A percentile compares a stretch with the other conserved stretches of the same genome.
These are phyloP conservation scores for Fusarium begoniae DNA, from an alignment of 2,329 filamentous ascomycete genomes.

Conservation along the genomic window DNA sequence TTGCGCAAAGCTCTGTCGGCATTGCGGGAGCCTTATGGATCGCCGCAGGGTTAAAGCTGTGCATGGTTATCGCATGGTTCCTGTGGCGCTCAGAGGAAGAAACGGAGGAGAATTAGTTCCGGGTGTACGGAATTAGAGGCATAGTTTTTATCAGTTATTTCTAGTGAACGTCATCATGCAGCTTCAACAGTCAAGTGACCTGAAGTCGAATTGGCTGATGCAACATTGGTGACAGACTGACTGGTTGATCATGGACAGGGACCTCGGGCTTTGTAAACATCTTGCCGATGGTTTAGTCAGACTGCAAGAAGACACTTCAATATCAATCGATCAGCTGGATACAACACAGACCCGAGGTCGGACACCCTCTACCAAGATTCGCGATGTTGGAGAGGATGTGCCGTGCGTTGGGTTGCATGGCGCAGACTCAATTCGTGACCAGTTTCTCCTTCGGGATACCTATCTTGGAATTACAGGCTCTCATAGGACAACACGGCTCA, in stretches of 20 bases:
- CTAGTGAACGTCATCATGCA: slow-evolving; percentile 6
- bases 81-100: slow-evolving; percentile 64
- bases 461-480: slow-evolving; percentile 11
- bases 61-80: slow-evolving; percentile 67
- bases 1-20: slow-evolving; percentile 57
- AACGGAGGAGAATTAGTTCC: slow-evolving; percentile 5
- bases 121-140: neutral
- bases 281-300: neutral
- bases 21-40: slow-evolving; percentile 67
- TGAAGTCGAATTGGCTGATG: slow-evolving; percentile 19
- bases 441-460: slow-evolving; percentile 28
- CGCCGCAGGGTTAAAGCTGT: slow-evolving; percentile 64
- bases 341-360: slow-evolving; percentile 20
- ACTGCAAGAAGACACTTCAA: neutral
- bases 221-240: slow-evolving; percentile 5
- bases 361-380: slow-evolving; percentile 14
- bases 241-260: slow-evolving; percentile 24
- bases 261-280: slow-evolving; percentile 9
- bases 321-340: slow-evolving; percentile 10
- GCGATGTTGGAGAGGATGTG: slow-evolving; percentile 6
- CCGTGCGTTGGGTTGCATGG: slow-evolving; percentile 19
- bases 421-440: slow-evolving; percentile 12
- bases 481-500: neutral
- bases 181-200: slow-evolving; percentile 15
- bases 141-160: neutral